These are phyloP conservation scores for Botrytis aclada DNA, from an alignment of 2,329 filamentous ascomycete genomes.

Conservation along the genomic window DNA sequence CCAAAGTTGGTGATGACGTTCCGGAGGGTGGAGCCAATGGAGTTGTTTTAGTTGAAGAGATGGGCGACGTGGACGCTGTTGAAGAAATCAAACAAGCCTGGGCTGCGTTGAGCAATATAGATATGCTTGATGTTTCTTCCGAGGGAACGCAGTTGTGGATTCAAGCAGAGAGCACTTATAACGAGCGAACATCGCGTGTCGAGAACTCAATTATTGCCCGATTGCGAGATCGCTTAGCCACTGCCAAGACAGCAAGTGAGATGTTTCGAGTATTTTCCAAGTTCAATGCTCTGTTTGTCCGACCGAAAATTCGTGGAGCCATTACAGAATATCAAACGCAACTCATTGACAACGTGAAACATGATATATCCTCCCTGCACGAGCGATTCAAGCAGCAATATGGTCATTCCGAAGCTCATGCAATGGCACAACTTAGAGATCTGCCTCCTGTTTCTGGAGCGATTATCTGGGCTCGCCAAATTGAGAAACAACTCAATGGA, in stretches of 20 bases:
- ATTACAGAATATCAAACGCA: slow-evolving; percentile 98
- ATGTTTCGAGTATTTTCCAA: slow-evolving; percentile 99
- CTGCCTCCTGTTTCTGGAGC: slow-evolving; percentile 93
- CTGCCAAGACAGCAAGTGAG: slow-evolving; percentile 95
- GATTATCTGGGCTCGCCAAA: slow-evolving; percentile 96
- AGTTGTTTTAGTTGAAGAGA: slow-evolving; percentile 79
- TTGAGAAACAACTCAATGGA: slow-evolving; percentile 88
- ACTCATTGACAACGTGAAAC: slow-evolving; percentile 96
- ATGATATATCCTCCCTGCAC: slow-evolving; percentile 88
- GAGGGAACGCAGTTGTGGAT: slow-evolving; percentile 92
- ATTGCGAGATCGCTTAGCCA: slow-evolving; percentile 86
- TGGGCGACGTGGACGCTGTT: slow-evolving; percentile 94
- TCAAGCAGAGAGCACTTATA: slow-evolving; percentile 92
- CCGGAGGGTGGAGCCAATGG: slow-evolving; percentile 55
- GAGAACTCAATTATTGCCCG: slow-evolving; percentile 98
- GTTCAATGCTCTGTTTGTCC: slow-evolving; percentile 97
- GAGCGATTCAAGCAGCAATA: slow-evolving; percentile 99
- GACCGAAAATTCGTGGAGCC: slow-evolving; percentile 97
- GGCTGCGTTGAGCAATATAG: slow-evolving; percentile 88
- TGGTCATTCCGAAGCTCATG: slow-evolving; percentile 94
- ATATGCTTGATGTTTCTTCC: slow-evolving; percentile 85
- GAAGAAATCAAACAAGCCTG: slow-evolving; percentile 95
- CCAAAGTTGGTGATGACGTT: slow-evolving; percentile 58
- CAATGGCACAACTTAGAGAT: slow-evolving; percentile 96
- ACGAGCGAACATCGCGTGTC: slow-evolving; percentile 92